phyloP scores from a whole-genome alignment of 768 basidiomycete species.

The Boletellus ananiceps region DNA sequence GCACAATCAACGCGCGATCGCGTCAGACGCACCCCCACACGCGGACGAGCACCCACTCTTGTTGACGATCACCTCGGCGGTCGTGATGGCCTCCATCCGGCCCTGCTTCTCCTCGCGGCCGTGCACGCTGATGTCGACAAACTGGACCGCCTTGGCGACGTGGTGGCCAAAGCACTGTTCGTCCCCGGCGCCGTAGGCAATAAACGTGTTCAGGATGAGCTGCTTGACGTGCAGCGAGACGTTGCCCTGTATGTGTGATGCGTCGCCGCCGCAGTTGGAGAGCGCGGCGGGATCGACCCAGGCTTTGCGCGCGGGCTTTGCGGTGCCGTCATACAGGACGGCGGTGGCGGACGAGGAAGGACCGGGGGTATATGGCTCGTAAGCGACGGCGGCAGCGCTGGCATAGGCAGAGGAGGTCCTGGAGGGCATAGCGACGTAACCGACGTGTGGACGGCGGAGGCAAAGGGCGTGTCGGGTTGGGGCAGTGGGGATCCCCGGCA shows the following conservation, averaged over 20 bases:
- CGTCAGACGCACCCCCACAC: too few species aligned
- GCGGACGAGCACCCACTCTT: slow-evolving; percentile 43
- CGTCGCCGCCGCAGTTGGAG: slow-evolving; percentile 54
- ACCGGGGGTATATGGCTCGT: slow-evolving; percentile 22
- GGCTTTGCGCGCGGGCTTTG: slow-evolving; percentile 29
- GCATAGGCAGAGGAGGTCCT: slow-evolving; percentile 25
- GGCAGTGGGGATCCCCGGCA: slow-evolving; percentile 1
- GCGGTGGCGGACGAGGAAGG: slow-evolving; percentile 24
- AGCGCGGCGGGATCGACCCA: slow-evolving; percentile 67
- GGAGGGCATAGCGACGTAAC: slow-evolving; percentile 22
- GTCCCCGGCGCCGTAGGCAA: slow-evolving; percentile 65
- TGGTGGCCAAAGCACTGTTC: slow-evolving; percentile 57
- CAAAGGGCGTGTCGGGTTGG: slow-evolving; percentile 1
- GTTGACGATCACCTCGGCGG: slow-evolving; percentile 58
- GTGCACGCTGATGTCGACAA: slow-evolving; percentile 54
- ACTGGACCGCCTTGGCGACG: slow-evolving; percentile 56
- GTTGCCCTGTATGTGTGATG: slow-evolving; percentile 57
- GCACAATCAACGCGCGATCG: neutral
- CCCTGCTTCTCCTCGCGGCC: slow-evolving; percentile 44
- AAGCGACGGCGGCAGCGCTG: slow-evolving; percentile 25
- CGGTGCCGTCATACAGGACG: slow-evolving; percentile 20
- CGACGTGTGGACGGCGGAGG: slow-evolving; percentile 2
- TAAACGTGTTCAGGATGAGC: slow-evolving; percentile 62
- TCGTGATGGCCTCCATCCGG: slow-evolving; percentile 54
- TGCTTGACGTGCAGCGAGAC: slow-evolving; percentile 60